Evolutionary conservation across 495 filamentous ascomycete species (phyloP).

Genomic region (Hypoxylon crocopeplum): DNA sequence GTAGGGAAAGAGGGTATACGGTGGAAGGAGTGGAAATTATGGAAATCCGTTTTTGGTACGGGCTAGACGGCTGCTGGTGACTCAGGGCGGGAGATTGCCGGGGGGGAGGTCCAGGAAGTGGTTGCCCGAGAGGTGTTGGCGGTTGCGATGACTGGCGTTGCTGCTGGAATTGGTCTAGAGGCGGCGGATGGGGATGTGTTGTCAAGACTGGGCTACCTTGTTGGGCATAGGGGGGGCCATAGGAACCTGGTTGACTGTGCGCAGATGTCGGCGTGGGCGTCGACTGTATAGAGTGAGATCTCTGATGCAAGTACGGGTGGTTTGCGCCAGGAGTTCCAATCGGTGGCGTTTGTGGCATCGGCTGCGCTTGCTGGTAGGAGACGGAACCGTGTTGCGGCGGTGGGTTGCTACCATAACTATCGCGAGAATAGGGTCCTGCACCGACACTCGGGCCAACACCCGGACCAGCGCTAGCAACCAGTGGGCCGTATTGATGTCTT

Average conservation of each 20-base stretch:
- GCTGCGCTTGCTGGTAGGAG: slow-evolving; percentile 34
- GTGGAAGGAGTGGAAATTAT: slow-evolving; percentile 45
- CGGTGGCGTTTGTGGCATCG: slow-evolving; percentile 60
- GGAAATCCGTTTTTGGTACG: slow-evolving; percentile 59
- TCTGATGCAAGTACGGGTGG: slow-evolving; percentile 51
- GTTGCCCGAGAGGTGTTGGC: slow-evolving; percentile 61
- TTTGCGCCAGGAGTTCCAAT: slow-evolving; percentile 53
- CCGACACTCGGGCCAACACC: slow-evolving; percentile 44
- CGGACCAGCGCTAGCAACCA: slow-evolving; percentile 29
- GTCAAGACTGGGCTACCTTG: slow-evolving; percentile 63
- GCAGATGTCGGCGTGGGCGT: slow-evolving; percentile 64
- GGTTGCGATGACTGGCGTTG: slow-evolving; percentile 60
- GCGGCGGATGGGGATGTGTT: slow-evolving; percentile 48
- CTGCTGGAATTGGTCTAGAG: slow-evolving; percentile 51
- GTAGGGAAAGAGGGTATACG: slow-evolving; percentile 41
- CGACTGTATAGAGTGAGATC: slow-evolving; percentile 58
- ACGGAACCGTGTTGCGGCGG: slow-evolving; percentile 46
- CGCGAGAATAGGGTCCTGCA: slow-evolving; percentile 53
- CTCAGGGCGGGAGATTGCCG: slow-evolving; percentile 46
- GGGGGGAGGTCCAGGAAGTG: slow-evolving; percentile 47
- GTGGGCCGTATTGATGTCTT: slow-evolving; percentile 55
- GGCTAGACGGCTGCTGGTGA: slow-evolving; percentile 58
- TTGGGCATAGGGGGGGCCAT: slow-evolving; percentile 55
- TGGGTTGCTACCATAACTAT: slow-evolving; percentile 51
- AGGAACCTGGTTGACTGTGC: slow-evolving; percentile 59